Percentiles rank a stretch among this genome's conserved stretches.
Evolutionary conservation across 1,139 yeast species (phyloP).

Genomic region (Ashbya aceris): DNA sequence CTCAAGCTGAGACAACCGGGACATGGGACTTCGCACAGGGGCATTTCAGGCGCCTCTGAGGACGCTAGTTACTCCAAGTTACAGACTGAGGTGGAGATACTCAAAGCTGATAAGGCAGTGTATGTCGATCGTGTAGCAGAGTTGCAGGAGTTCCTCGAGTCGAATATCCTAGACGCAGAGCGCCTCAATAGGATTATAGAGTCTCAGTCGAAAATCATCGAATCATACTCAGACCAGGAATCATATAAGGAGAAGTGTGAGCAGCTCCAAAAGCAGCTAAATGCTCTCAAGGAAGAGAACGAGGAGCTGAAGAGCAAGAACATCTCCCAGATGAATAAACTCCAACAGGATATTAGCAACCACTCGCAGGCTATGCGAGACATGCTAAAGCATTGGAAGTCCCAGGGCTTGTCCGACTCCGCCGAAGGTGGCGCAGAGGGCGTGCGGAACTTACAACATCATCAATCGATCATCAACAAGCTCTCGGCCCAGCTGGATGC

Average conservation of each 20-base stretch:
- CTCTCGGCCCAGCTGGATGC: constrained; percentile 21
- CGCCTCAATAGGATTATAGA: constrained; percentile 47
- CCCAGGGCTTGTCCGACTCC: constrained; percentile 1
- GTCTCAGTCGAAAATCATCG: constrained; percentile 43
- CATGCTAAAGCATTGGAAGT: constrained; percentile 16
- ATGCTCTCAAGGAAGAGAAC: constrained; percentile 39
- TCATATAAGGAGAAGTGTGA: constrained; percentile 38
- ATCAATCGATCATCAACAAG: constrained; percentile 18
- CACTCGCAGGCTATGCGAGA: constrained; percentile 18
- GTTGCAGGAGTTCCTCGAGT: constrained; percentile 47
- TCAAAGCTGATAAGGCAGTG: constrained; percentile 39
- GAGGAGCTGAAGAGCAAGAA: constrained; percentile 31
- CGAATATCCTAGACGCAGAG: constrained; percentile 45
- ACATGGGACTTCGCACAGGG: constrained; percentile 5
- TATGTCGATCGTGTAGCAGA: constrained; percentile 36
- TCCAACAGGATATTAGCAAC: constrained; percentile 12
- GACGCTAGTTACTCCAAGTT: constrained; percentile 30
- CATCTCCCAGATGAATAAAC: constrained; percentile 8
- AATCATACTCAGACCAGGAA: constrained; percentile 39
- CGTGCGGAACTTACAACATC: constrained; percentile 9
- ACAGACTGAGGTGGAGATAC: constrained; percentile 38
- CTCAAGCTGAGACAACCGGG: constrained; percentile 20
- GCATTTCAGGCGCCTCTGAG: background rate
- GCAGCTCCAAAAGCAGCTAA: constrained; percentile 41
- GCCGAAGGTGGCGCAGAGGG: background rate